Evolutionary conservation across 2,329 filamentous ascomycete species (phyloP), one percentile per base, ranked within the genome.

Genomic region (Exserohilum turcica): DNA sequence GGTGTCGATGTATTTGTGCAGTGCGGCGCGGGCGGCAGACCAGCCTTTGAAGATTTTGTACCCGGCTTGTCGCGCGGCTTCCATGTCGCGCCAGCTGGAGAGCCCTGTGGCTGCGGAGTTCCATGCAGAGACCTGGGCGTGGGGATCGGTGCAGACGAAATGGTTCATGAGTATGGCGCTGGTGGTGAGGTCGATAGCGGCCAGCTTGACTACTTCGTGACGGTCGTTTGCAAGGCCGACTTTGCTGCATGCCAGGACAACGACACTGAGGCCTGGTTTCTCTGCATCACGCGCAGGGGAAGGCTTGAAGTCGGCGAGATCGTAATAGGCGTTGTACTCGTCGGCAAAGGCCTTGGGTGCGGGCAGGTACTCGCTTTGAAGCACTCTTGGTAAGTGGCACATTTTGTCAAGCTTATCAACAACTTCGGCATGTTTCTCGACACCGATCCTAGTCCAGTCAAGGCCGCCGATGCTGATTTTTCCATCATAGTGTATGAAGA

Each of bases 1-100:
- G 6, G 60, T 62, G 54, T 73, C 67, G 10, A 72, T 48, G 42
- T 71, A 71, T 36, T 56, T 66, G 51, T 59, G 65, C 0, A 74
- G 52, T 9, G 70, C 68, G 8, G 63, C 44, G 5, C 71, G 68
- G 43, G 64, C 68, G n/a, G 65, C 66, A 12, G 52, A 33, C 71
- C 70, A 74, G 6, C 71, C 70, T 42, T 67, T 69, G 45, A 74
- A 59, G 16, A 74, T 56, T 42, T 65, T 71, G 59, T 66, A 74
- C 0, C 66, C 70, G 13, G 48, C 43, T 21, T 63, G 18, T 8
- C 68, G 66, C 32, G 65, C 65, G 12, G 48, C 48, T 33, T 72
- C 66, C 44, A 74, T 59, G 29, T 71, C 61, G 1, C 38, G 13
- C 42, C 60, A 68, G 43, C 56, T 51, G 3, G 44, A 48, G 6